phyloP scores from a whole-genome alignment of 2,329 filamentous ascomycete genomes.

The Fusarium citri region DNA sequence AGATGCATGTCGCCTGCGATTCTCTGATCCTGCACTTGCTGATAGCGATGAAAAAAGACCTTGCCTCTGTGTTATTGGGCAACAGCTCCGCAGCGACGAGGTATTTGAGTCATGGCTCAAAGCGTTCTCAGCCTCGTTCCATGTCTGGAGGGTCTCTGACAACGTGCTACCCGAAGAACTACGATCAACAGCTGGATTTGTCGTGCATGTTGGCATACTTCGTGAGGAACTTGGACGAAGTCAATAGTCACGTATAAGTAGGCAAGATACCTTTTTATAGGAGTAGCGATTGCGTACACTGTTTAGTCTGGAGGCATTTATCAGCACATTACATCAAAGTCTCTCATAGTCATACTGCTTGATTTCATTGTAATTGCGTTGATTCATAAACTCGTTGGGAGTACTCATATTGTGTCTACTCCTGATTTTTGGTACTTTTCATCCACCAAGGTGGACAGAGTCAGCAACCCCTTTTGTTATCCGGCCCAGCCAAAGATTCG shows the following conservation, averaged over 20 bases:
- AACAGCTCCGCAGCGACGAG: constrained; percentile 86
- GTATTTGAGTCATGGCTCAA: constrained; percentile 87
- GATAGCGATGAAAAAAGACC: constrained; percentile 51
- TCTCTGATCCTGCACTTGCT: constrained; percentile 21
- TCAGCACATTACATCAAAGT: constrained; percentile 3
- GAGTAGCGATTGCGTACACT: not conserved
- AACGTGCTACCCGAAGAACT: constrained; percentile 69
- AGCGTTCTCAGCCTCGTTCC: constrained; percentile 74
- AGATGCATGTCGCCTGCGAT: constrained; percentile 75
- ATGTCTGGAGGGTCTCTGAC: constrained; percentile 81
- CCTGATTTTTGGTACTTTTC: constrained; percentile 31
- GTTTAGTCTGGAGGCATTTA: not conserved
- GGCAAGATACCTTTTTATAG: not conserved
- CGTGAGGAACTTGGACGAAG: constrained; percentile 44
- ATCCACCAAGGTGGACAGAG: constrained; percentile 17
- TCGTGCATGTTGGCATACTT: constrained; percentile 82
- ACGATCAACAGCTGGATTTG: constrained; percentile 76
- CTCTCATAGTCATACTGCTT: constrained; percentile 19
- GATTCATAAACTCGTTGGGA: constrained; percentile 28
- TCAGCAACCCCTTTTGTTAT: constrained; percentile 24
- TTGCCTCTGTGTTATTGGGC: constrained; percentile 83
- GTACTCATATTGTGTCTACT: constrained; percentile 17
- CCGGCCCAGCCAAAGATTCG: constrained; percentile 18
- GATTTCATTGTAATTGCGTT: constrained; percentile 19
- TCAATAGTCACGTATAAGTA: not conserved